Evolutionary conservation across 163 green algal genomes (phyloP).

Genomic region (Scenedesmus sp.): DNA sequence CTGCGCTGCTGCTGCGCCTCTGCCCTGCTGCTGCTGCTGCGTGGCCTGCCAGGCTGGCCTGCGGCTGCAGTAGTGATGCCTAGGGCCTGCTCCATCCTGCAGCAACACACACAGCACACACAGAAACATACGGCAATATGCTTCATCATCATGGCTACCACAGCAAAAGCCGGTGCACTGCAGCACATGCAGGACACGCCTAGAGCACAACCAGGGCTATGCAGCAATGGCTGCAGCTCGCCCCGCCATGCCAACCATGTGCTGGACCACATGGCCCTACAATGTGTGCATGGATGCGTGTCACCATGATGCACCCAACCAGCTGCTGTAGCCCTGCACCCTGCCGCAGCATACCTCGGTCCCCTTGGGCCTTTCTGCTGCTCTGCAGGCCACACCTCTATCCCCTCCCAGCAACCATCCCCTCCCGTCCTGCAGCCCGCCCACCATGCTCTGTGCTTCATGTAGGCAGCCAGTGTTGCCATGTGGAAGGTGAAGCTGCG

Average conservation of each 20-base stretch:
- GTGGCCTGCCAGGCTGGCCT: neutral
- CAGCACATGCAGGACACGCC: no score
- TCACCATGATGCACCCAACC: no score
- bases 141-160: neutral
- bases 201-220: no score
- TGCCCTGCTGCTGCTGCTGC: neutral
- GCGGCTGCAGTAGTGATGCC: neutral
- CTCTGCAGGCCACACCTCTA: neutral
- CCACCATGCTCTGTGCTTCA: slow-evolving; percentile 20
- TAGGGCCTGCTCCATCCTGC: slow-evolving; percentile 31
- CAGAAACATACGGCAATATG: neutral
- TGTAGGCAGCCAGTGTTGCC: neutral
- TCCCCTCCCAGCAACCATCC: neutral
- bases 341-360: no score
- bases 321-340: no score
- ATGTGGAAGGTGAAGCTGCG: slow-evolving; percentile 16
- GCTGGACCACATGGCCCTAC: no score
- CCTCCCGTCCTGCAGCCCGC: neutral
- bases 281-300: no score
- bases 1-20: neutral
- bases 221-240: no score
- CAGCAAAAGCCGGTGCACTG: no score
- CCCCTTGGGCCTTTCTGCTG: neutral
- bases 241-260: no score
- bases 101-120: neutral